Evolutionary conservation across 257 asterid genomes (phyloP).

Genomic region (Gentiana straminea): DNA sequence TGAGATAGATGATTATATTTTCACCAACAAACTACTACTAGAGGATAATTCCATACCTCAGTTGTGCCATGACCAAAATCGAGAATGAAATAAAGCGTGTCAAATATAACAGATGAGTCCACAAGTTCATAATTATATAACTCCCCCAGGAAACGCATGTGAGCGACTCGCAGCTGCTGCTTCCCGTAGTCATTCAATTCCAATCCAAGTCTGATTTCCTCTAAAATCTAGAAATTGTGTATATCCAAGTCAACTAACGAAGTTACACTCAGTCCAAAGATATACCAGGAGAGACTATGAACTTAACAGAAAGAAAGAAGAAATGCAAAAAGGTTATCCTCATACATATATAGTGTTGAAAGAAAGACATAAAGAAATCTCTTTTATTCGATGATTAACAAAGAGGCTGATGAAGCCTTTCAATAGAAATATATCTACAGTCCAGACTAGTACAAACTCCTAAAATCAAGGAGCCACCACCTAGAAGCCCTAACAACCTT

Average conservation of each 20-base stretch:
- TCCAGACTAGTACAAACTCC: too few species aligned
- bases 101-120: slow-evolving; percentile 91
- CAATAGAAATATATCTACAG: too few species aligned
- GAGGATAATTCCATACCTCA: slow-evolving; percentile 48
- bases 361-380: too few species aligned
- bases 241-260: slow-evolving; percentile 7
- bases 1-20: too few species aligned
- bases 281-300: too few species aligned
- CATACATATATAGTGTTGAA: too few species aligned
- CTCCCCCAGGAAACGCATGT: slow-evolving; percentile 94
- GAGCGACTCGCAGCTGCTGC: slow-evolving; percentile 90
- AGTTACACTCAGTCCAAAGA: not conserved
- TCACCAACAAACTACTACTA: not conserved
- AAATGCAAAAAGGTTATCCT: too few species aligned
- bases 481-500: too few species aligned
- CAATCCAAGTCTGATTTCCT: slow-evolving; percentile 79
- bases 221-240: slow-evolving; percentile 59
- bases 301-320: too few species aligned
- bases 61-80: slow-evolving; percentile 81
- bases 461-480: too few species aligned
- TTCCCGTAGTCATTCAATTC: slow-evolving; percentile 91
- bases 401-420: too few species aligned
- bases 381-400: too few species aligned
- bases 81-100: slow-evolving; percentile 73
- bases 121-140: slow-evolving; percentile 92